Percentiles rank a stretch among this genome's conserved stretches.
These are phyloP conservation scores for Mycena maculata DNA, from an alignment of 768 basidiomycete genomes.

Conservation along the genomic window DNA sequence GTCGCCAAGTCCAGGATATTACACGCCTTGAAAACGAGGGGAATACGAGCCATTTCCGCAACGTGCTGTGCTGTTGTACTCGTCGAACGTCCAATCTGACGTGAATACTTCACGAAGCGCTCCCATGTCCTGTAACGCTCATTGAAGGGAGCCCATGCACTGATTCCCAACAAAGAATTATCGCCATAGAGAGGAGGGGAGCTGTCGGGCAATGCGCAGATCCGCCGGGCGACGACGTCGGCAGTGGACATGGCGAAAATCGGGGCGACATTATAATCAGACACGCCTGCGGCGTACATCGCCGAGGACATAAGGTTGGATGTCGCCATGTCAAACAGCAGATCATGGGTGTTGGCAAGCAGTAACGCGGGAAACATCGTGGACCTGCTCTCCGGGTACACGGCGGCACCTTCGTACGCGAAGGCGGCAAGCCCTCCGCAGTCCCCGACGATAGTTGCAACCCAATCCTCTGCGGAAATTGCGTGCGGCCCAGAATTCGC, in stretches of 20 bases:
- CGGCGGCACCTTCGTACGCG: conserved; percentile 1
- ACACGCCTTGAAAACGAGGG: neutral
- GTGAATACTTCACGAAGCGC: conserved; percentile 14
- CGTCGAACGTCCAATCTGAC: neutral
- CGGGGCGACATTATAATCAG: neutral
- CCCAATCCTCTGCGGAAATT: neutral
- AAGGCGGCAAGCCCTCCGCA: neutral
- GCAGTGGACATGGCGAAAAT: neutral
- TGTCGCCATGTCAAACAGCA: conserved; percentile 4
- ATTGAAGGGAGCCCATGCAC: conserved; percentile 1
- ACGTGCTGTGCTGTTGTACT: neutral
- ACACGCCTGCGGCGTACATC: conserved; percentile 6
- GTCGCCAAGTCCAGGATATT: neutral
- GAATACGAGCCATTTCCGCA: neutral
- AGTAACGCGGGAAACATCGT: neutral
- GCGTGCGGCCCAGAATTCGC: neutral
- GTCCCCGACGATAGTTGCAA: neutral
- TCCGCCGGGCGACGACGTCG: neutral
- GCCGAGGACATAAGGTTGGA: conserved; percentile 3
- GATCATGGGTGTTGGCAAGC: neutral
- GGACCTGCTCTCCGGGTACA: neutral
- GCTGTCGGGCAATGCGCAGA: neutral
- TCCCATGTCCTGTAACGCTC: conserved; percentile 20
- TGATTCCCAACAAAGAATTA: neutral
- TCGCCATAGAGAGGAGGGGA: neutral